Evolutionary conservation across 805 yeast species (phyloP).

Genomic region (Candida caryicola): DNA sequence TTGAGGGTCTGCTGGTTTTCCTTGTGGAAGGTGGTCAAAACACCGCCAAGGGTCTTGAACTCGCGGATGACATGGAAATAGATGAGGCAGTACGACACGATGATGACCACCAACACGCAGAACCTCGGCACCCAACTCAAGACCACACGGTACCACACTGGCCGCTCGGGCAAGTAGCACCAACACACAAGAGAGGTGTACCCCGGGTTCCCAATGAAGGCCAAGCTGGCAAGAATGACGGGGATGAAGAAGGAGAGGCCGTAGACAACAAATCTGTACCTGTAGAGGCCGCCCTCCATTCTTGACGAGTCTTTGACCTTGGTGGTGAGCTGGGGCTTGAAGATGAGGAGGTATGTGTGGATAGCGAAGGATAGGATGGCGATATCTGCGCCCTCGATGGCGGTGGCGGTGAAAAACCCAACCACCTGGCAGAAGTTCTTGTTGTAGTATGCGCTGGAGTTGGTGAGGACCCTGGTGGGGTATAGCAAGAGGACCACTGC

Average conservation of each 20-base stretch:
- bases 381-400: constrained; percentile 83
- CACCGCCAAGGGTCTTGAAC: constrained; percentile 53
- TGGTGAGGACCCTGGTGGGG: constrained; percentile 56
- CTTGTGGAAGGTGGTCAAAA: constrained; percentile 32
- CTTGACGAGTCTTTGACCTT: constrained; percentile 39
- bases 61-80: constrained; percentile 70
- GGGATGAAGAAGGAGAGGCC: constrained; percentile 60
- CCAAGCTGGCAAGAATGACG: constrained; percentile 63
- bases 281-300: constrained; percentile 72
- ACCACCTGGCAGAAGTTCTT: constrained; percentile 57
- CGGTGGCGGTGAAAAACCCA: constrained; percentile 78
- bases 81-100: constrained; percentile 64
- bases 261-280: constrained; percentile 57
- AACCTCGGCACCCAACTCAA: constrained; percentile 84
- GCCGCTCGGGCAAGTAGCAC: constrained; percentile 75
- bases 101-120: constrained; percentile 57
- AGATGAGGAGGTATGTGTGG: constrained; percentile 74
- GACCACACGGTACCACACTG: constrained; percentile 69
- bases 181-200: constrained; percentile 65
- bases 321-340: constrained; percentile 51
- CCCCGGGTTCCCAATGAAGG: constrained; percentile 55
- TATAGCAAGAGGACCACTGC: constrained; percentile 66
- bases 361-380: constrained; percentile 80
- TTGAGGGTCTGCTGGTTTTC: constrained; percentile 9
- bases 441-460: constrained; percentile 43